These are phyloP conservation scores for Daldinia eschscholtzii DNA, from an alignment of 2,329 filamentous ascomycete species.

Conservation along the genomic window DNA sequence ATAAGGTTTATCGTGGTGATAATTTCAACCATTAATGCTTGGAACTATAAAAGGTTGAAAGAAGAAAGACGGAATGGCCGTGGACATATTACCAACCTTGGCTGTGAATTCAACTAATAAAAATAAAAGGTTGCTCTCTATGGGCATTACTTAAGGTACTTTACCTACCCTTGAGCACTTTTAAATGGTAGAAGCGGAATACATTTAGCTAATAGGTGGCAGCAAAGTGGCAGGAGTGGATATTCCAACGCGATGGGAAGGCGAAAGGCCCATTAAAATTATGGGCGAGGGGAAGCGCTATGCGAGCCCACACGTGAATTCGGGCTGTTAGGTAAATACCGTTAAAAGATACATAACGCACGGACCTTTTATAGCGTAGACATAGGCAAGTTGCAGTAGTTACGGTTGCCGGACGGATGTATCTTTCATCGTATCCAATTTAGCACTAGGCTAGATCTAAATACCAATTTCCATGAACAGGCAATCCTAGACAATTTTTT, in stretches of 20 bases:
- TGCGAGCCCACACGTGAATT: slow-evolving; percentile 37
- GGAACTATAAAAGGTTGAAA: not conserved
- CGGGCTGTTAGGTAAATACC: slow-evolving; percentile 9
- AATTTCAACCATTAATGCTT: not conserved
- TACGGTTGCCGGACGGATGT: slow-evolving; percentile 12
- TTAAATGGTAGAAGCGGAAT: slow-evolving; percentile 4
- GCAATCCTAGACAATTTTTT: slow-evolving; percentile 43
- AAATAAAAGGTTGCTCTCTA: not conserved
- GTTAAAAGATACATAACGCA: slow-evolving; percentile 33
- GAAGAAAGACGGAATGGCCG: slow-evolving; percentile 6
- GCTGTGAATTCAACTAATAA: not conserved
- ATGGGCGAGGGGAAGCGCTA: slow-evolving; percentile 41
- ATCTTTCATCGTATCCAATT: slow-evolving; percentile 33
- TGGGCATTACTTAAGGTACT: slow-evolving; percentile 1
- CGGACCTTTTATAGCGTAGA: not conserved
- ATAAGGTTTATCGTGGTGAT: slow-evolving; percentile 7
- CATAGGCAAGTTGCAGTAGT: not conserved
- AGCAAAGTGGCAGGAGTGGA: slow-evolving; percentile 35
- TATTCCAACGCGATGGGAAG: slow-evolving; percentile 35
- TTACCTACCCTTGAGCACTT: slow-evolving; percentile 1
- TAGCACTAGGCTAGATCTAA: slow-evolving; percentile 39
- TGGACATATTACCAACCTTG: not conserved
- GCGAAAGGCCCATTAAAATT: slow-evolving; percentile 39
- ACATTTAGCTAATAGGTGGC: slow-evolving; percentile 11
- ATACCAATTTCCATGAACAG: slow-evolving; percentile 44